Conservation (phyloP, 140 eudicot genomes). For the Cichorium intybus region DNA sequence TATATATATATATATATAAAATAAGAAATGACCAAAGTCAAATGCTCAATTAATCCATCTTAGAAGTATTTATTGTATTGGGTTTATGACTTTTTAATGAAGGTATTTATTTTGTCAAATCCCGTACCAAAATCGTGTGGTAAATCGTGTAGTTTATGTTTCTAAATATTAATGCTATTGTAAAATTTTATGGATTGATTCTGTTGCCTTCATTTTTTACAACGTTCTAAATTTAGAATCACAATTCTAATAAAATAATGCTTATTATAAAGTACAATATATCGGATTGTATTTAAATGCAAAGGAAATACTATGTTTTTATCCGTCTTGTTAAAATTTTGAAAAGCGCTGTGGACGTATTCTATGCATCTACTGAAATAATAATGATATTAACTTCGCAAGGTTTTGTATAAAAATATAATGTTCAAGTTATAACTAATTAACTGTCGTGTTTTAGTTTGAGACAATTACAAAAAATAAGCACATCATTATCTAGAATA, state of each 20-base stretch:
- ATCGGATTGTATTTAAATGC: no score
- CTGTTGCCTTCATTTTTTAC: background rate
- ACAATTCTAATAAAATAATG: background rate
- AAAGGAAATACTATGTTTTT: no score
- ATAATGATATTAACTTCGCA: no score
- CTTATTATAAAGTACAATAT: no score
- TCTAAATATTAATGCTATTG: background rate
- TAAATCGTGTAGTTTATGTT: slow-evolving; percentile 20
- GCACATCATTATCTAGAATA: no score
- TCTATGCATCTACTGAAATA: no score
- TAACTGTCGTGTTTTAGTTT: no score
- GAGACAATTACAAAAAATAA: no score
- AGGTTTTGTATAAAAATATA: no score
- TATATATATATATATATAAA: background rate
- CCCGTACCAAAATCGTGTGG: slow-evolving; percentile 21
- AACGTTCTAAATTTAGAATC: background rate
- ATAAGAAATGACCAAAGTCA: slow-evolving; percentile 22
- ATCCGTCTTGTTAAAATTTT: no score
- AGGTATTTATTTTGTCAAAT: slow-evolving; percentile 10
- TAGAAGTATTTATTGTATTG: background rate
- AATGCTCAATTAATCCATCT: slow-evolving; percentile 15
- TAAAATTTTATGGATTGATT: background rate
- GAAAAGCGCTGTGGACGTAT: no score
- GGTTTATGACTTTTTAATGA: slow-evolving; percentile 2
- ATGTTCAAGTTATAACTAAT: no score